phyloP scores from a whole-genome alignment of 2,329 filamentous ascomycete genomes.

The Neophaeococcomyces aloes region DNA sequence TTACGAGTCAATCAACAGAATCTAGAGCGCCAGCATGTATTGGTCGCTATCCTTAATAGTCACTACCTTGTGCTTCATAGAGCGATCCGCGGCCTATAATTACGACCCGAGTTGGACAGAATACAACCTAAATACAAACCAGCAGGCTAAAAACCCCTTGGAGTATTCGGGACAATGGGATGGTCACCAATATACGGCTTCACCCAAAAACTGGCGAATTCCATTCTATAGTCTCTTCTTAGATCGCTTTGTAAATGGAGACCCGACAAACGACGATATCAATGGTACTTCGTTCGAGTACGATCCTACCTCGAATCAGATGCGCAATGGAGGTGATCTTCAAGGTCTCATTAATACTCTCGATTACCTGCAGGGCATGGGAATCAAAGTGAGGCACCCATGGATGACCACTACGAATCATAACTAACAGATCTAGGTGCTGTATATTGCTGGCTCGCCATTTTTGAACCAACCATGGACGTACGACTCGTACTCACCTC shows the following conservation, averaged over 20 bases:
- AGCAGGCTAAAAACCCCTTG: conserved; percentile 43
- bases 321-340: conserved; percentile 54
- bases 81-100: conserved; percentile 25
- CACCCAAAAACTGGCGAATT: conserved; percentile 53
- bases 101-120: conserved; percentile 42
- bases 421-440: conserved; percentile 31
- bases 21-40: not conserved
- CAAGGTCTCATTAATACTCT: conserved; percentile 48
- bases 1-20: too few species aligned
- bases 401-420: not conserved
- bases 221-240: conserved; percentile 57
- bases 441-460: conserved; percentile 54
- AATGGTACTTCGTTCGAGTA: conserved; percentile 53
- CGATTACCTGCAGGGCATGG: conserved; percentile 56
- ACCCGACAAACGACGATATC: conserved; percentile 53
- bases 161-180: conserved; percentile 49
- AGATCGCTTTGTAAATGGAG: conserved; percentile 55
- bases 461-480: conserved; percentile 57
- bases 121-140: conserved; percentile 53
- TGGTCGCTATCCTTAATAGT: not conserved
- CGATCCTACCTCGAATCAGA: conserved; percentile 49
- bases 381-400: conserved; percentile 38
- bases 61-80: not conserved
- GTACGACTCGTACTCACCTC: conserved; percentile 48
- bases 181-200: conserved; percentile 41